Evolutionary conservation across 768 basidiomycete species (phyloP), one percentile per base, ranked within the genome.

Genomic region (Amanita pseudoporphyria): DNA sequence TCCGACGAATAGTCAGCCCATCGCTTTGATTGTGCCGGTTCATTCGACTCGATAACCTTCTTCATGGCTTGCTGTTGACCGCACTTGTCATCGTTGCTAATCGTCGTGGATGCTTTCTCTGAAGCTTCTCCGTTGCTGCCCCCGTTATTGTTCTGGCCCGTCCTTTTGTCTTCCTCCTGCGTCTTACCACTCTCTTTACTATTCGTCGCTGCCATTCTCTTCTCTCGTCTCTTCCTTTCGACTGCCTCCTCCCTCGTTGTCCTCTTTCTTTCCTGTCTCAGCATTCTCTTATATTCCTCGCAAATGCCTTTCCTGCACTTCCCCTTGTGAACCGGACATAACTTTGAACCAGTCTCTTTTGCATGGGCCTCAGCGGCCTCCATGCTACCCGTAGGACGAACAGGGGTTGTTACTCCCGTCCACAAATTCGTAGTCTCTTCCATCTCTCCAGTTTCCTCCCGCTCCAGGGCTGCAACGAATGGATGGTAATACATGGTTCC

Each of bases 221-320:
- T 5, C 14, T 19, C n/a, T 38, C 26, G 14, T 16, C 22, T 19
- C 12, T 13, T 22, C 18, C 28, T 47, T 28, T 7, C 28, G 9
- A 7, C 16, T 28, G 35, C 4, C 22, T 14, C 18, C 33, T 12
- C 9, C 36, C 18, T 18, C 22, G 9, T 24, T 38, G 12, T 28
- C 24, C 18, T 22, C 33, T 1, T 24, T 2, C 6, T 30, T 47
- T 47, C 21, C 9, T 37, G 9, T 24, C 22, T 47, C 9, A 10
- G 2, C 26, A 36, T n/a, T n/a, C 38, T 24, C n/a, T 21, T 36
- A 14, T 47, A 47, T 18, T 22, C 35, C 5, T 6, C n/a, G 24
- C 46, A 47, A 22, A 38, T 47, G 5, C 46, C 46, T 14, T 9
- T 47, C 9, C n/a, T 38, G 18, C 46, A 47, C 46, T 47, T 38